phyloP scores from a whole-genome alignment of 805 yeast genomes.

The Candida peoriensis region DNA sequence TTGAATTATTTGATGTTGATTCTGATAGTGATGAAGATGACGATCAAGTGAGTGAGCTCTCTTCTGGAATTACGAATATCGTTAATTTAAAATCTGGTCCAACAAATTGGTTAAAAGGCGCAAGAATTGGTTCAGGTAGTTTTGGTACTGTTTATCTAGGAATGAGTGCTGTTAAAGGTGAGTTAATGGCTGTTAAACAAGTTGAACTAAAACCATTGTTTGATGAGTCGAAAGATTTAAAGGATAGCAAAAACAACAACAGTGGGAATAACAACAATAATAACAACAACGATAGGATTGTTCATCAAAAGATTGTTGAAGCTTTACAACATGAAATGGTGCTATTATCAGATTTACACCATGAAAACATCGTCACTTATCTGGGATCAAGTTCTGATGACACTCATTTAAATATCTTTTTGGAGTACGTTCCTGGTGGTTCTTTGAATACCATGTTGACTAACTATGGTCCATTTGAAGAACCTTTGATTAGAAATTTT shows the following conservation, averaged over 20 bases:
- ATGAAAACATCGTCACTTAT: constrained; percentile 89
- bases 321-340: constrained; percentile 81
- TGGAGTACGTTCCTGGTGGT: constrained; percentile 72
- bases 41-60: constrained; percentile 1
- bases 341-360: constrained; percentile 72
- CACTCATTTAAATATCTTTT: constrained; percentile 68
- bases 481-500: constrained; percentile 65
- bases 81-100: constrained; percentile 44
- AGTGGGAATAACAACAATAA: constrained; percentile 23
- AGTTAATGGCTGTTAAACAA: constrained; percentile 95
- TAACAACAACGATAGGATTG: constrained; percentile 21
- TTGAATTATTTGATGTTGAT: constrained; percentile 22
- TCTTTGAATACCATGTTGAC: constrained; percentile 64
- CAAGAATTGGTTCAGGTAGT: constrained; percentile 89
- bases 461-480: constrained; percentile 78
- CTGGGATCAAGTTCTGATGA: constrained; percentile 81
- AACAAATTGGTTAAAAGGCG: constrained; percentile 86
- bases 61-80: constrained; percentile 1
- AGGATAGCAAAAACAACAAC: constrained; percentile 27
- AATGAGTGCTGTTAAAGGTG: constrained; percentile 88
- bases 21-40: constrained; percentile 16
- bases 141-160: constrained; percentile 94
- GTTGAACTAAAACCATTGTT: constrained; percentile 59
- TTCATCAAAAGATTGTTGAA: constrained; percentile 58
- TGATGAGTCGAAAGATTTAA: constrained; percentile 23